Percentiles rank a stretch among this genome's conserved stretches.
Evolutionary conservation across 73 alveolate species (phyloP).

Genomic region (Paramecium sonneborni): DNA sequence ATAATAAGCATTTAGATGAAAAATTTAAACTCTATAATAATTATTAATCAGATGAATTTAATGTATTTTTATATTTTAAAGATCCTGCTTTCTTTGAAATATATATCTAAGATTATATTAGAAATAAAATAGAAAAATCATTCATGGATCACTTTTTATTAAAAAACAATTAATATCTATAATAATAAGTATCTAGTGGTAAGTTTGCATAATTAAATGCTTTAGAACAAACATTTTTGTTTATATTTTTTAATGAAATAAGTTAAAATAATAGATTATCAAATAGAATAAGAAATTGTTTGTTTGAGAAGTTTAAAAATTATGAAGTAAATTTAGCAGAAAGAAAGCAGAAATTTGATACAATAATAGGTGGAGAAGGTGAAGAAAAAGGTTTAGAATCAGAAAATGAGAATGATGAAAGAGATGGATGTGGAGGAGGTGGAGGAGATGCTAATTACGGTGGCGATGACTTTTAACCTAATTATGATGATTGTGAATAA

Average conservation of each 20-base stretch:
- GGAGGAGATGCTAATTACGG: not conserved
- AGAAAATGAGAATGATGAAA: not conserved
- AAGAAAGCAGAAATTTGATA: not conserved
- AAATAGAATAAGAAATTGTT: not conserved
- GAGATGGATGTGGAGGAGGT: not conserved
- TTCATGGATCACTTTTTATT: not conserved
- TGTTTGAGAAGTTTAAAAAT: not conserved
- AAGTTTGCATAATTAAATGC: not conserved
- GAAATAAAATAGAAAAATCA: not conserved
- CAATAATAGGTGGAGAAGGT: not conserved
- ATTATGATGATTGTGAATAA: not conserved
- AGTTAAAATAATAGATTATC: not conserved
- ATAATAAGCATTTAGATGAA: not conserved
- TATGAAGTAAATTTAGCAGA: not conserved
- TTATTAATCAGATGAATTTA: not conserved
- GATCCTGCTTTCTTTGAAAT: not conserved
- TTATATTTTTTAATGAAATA: constrained; percentile 6
- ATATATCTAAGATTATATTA: not conserved
- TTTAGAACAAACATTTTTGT: not conserved
- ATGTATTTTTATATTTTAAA: not conserved
- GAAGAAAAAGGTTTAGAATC: not conserved
- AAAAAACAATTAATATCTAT: not conserved
- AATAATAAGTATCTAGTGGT: not conserved
- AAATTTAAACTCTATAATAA: not conserved
- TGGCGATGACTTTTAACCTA: not conserved